phyloP scores from a whole-genome alignment of 306 rosid genomes.

The Prunus campanulata region DNA sequence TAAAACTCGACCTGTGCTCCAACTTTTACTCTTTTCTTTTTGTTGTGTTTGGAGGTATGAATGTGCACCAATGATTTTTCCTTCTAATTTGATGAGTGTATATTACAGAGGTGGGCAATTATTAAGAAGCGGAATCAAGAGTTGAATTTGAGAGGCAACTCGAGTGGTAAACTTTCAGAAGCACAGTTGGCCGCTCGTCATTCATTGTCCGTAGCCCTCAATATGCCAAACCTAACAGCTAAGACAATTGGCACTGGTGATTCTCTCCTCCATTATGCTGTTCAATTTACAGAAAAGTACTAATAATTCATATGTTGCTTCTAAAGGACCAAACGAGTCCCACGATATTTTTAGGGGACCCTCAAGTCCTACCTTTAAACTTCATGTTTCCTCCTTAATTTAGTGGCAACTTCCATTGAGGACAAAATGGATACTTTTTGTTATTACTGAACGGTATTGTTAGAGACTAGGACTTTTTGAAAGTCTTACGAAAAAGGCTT shows the following conservation, averaged over 20 bases:
- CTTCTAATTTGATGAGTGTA: constrained; percentile 32
- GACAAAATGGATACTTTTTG: background rate
- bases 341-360: background rate
- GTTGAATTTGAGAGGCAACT: constrained; percentile 36
- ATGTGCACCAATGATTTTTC: constrained; percentile 17
- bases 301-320: background rate
- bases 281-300: background rate
- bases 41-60: constrained; percentile 2
- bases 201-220: constrained; percentile 73
- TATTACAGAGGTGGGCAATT: constrained; percentile 75
- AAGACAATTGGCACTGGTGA: constrained; percentile 52
- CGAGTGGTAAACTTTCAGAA: constrained; percentile 53
- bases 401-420: background rate
- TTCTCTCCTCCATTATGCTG: constrained; percentile 20
- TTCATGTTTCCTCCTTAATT: background rate
- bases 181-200: constrained; percentile 81
- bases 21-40: background rate
- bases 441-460: background rate
- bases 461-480: no score
- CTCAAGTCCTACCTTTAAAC: background rate
- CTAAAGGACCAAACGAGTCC: background rate
- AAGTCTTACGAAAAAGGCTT: background rate
- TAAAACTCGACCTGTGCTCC: background rate
- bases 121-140: constrained; percentile 54
- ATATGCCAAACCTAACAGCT: constrained; percentile 57